Evolutionary conservation across 2,329 filamentous ascomycete genomes (phyloP).

Genomic region (Byssoonygena ceratinophila): DNA sequence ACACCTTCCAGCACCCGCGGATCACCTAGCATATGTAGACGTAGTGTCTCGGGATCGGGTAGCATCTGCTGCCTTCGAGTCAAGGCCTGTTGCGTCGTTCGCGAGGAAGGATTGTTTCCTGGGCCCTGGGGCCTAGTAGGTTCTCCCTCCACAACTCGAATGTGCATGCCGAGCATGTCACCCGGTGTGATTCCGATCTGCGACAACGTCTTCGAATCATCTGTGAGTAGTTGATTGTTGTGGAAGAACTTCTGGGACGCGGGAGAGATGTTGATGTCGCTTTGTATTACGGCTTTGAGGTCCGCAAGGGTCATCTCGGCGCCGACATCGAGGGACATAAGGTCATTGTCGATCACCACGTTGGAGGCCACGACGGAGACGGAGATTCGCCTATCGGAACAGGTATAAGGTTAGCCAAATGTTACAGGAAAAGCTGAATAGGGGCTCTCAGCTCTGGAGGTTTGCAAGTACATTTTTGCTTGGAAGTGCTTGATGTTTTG

Average conservation of each 20-base stretch:
- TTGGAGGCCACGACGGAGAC: constrained; percentile 71
- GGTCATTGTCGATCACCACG: constrained; percentile 55
- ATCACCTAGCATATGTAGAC: constrained; percentile 72
- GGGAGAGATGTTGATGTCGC: constrained; percentile 64
- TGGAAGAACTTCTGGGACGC: constrained; percentile 75
- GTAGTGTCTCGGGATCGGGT: constrained; percentile 65
- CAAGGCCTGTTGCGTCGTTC: constrained; percentile 23
- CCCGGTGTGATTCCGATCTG: constrained; percentile 72
- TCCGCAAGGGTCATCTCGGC: constrained; percentile 72
- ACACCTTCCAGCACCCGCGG: constrained; percentile 62
- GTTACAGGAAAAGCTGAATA: background rate
- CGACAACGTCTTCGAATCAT: constrained; percentile 70
- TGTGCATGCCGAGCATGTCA: constrained; percentile 84
- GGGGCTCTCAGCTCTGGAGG: background rate
- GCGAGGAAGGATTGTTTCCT: constrained; percentile 15
- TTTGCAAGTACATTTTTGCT: background rate
- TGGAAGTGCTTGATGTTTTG: background rate
- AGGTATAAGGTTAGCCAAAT: background rate
- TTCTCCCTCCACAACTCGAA: constrained; percentile 36
- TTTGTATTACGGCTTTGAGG: constrained; percentile 78
- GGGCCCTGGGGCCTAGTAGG: background rate
- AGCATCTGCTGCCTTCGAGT: constrained; percentile 22
- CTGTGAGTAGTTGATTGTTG: constrained; percentile 69
- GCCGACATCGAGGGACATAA: constrained; percentile 72
- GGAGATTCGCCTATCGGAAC: constrained; percentile 63